Evolutionary conservation across 495 filamentous ascomycete genomes (phyloP).

Genomic region (Pyronema domesticum): DNA sequence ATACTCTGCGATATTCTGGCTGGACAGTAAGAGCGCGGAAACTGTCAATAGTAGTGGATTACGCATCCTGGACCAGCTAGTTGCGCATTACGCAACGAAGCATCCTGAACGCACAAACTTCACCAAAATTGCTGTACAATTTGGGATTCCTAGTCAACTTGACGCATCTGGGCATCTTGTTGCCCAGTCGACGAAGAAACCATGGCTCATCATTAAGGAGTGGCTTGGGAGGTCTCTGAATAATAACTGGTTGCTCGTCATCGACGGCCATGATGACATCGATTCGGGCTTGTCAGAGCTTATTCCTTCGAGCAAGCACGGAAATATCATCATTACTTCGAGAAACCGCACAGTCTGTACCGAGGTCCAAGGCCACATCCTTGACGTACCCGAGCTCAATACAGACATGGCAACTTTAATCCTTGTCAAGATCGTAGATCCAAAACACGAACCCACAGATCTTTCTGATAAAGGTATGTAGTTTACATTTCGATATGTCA

Average conservation of each 20-base stretch:
- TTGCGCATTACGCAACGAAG: slow-evolving; percentile 4
- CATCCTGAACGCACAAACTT: slow-evolving; percentile 1
- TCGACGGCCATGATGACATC: slow-evolving; percentile 5
- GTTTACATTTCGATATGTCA: not conserved
- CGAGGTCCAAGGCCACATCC: not conserved
- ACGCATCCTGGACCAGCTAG: not conserved
- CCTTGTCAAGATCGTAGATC: not conserved
- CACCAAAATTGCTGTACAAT: not conserved
- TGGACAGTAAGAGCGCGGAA: slow-evolving; percentile 4
- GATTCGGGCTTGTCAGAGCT: not conserved
- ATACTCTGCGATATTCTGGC: slow-evolving; percentile 14
- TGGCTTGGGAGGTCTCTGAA: slow-evolving; percentile 5
- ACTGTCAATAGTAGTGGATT: not conserved
- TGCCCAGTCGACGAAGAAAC: not conserved
- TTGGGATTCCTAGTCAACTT: not conserved
- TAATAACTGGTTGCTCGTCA: slow-evolving; percentile 6
- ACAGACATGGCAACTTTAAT: not conserved
- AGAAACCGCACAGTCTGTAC: not conserved
- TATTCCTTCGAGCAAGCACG: slow-evolving; percentile 3
- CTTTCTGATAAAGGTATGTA: not conserved
- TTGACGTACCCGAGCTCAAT: not conserved
- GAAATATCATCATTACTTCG: slow-evolving; percentile 6
- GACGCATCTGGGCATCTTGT: not conserved
- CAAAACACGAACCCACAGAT: too few relatives aligned
- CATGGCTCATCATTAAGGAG: not conserved